Evolutionary conservation across 768 basidiomycete genomes (phyloP), one percentile per base, ranked within the genome.

Genomic region (Leccinum ochraceum): DNA sequence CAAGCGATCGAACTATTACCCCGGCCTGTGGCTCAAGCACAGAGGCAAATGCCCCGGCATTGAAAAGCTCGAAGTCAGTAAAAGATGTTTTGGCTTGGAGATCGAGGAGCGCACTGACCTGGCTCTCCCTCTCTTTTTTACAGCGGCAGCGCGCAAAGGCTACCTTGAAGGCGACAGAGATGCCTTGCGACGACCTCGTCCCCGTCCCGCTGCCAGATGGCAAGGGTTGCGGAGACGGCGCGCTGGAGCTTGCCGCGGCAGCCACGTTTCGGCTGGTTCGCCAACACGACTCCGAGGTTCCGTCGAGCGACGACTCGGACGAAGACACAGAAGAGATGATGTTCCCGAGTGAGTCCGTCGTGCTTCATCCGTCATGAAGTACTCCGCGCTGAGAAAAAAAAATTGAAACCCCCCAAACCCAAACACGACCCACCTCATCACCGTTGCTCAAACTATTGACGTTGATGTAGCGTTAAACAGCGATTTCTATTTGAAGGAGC

Each of bases 1-100:
- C 51, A 74, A 73, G 56, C 57, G 75, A 48, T 74, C 69, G 3
- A 55, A 61, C 26, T 77, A 77, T 62, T 77, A 76, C 46, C 74
- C 75, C 16, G 75, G 75, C 7, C 44, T 76, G 8, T 76, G 75
- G 75, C 39, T 53, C 54, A 76, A 76, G 60, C 75, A 76, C 56
- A 68, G 58, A 46, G 28, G 59, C 3, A 75, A 75, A 59, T 76
- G 76, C 42, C 65, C 61, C 26, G 20, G 54, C 28, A 61, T 74
- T 44, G 60, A 62, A 50, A 65, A 61, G 39, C 56, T 67, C 2
- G 65, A 74, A 67, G 73, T 75, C 16, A 69, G 74, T 60, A 14
- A 17, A 16, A 30, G 30, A 20, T 20, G 16, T 24, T 28, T 51
- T 6, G 14, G 9, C 32, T 26, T 20, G 46, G 20, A 56, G 49